Base-by-base conservation (phyloP, 1,284 basidiomycete species). In the Malassezia vespertilionis region DNA sequence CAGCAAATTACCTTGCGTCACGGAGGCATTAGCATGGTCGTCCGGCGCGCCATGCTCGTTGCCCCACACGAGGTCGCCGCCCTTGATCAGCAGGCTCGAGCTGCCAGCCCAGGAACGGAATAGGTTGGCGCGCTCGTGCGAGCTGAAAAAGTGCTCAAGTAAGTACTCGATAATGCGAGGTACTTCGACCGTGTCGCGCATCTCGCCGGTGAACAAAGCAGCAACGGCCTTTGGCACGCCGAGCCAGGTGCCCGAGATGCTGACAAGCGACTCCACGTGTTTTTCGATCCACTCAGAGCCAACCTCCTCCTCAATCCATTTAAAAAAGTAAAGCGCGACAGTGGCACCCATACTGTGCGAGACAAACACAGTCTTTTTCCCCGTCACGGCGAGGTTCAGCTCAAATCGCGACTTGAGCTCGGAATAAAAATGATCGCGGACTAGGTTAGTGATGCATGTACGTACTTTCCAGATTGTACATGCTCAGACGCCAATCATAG, bases 31-130 rank as follows among this genome's bases (percentile, higher is more conserved):
- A 2, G 53, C 33, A 30, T 54, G 48, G 47, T 65, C 59, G 26
- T 68, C 60, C 5, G 63, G 60, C 6, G 74, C 74, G 12, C 60
- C 55, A 4, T 65, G 61, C 6, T 60, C 46, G 61, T 84, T 81
- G 2, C 91, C 91, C 91, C 91, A 97, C 22, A 97, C 78, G 6
- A 80, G 78, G 57, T 88, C 78, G 6, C 90, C 90, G 40, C 90
- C 90, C 80, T 89, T 73, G 46, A 69, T 55, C 31, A 72, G 54
- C 69, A 72, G 65, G 46, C 63, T 87, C 14, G 86, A 87, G 53
- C 85, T 83, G 31, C 91, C 91, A 2, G 87, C 86, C 93, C 91
- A 97, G 60, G 82, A 84, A 28, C 88, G 78, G 76, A 99, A 97
- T 12, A 99, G 76, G 48, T 80, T 82, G 47, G 86, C 86, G 0